These are phyloP conservation scores for Phytophthora rubi DNA, from an alignment of 352 stramenopile species.

Conservation along the genomic window DNA sequence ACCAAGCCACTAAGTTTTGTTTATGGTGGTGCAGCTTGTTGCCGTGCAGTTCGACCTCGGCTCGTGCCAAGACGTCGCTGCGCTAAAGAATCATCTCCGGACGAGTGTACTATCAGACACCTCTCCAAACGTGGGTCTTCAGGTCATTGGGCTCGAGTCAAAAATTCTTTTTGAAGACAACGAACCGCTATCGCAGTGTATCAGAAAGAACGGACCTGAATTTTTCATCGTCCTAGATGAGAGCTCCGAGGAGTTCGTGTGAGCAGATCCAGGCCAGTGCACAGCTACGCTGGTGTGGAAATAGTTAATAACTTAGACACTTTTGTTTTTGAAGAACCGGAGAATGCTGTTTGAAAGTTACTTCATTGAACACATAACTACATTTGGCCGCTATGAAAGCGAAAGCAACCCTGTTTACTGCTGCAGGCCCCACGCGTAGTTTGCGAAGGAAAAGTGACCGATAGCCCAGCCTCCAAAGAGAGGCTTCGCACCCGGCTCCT, in stretches of 20 bases:
- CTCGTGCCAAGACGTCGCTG: slow-evolving; percentile 22
- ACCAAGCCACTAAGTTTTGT: neutral
- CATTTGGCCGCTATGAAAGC: neutral
- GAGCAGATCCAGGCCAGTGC: slow-evolving; percentile 1
- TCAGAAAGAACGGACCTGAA: slow-evolving; percentile 30
- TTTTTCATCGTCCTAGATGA: slow-evolving; percentile 41
- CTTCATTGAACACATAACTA: neutral
- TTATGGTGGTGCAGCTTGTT: slow-evolving; percentile 26
- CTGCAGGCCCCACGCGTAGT: slow-evolving; percentile 27
- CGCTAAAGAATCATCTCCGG: slow-evolving; percentile 27
- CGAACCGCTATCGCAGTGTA: slow-evolving; percentile 25
- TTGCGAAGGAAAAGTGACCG: slow-evolving; percentile 28
- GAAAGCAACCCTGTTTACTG: neutral
- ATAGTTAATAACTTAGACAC: neutral
- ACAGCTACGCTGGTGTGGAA: neutral
- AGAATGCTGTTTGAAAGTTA: neutral
- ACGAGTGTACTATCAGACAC: slow-evolving; percentile 24
- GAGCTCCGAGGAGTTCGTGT: slow-evolving; percentile 31
- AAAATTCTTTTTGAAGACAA: slow-evolving; percentile 24
- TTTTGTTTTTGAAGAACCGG: neutral
- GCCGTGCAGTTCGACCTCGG: slow-evolving; percentile 25
- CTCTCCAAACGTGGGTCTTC: slow-evolving; percentile 10
- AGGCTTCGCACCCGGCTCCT: slow-evolving; percentile 10
- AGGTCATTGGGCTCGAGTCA: slow-evolving; percentile 31
- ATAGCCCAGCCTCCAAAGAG: slow-evolving; percentile 28